Conservation (phyloP, 371 early-diverging fungal species). For the Mortierella sp. region DNA sequence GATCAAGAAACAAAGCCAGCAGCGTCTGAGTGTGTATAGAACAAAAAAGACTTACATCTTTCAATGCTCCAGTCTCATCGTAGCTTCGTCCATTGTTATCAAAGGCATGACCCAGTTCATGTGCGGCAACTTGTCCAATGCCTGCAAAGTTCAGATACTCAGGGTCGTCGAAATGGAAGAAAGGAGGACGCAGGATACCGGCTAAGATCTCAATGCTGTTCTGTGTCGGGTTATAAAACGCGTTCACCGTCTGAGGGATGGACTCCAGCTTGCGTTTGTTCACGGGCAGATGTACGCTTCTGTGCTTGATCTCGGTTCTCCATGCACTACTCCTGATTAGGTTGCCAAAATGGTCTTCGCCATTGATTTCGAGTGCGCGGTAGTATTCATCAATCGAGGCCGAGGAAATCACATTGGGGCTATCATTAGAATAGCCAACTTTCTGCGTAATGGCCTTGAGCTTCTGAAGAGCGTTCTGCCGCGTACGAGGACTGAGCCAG, state of each 20-base stretch:
- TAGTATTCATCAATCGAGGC: conserved; percentile 19
- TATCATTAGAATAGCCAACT: conserved; percentile 19
- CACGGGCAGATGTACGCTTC: conserved; percentile 1
- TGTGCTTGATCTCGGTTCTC: conserved; percentile 12
- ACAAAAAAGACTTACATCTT: conserved; percentile 10
- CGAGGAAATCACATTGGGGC: conserved; percentile 15
- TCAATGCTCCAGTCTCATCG: conserved; percentile 20
- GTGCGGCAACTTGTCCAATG: conserved; percentile 29
- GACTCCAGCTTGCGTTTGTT: conserved; percentile 9
- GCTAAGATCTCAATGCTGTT: conserved; percentile 36
- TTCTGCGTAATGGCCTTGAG: conserved; percentile 23
- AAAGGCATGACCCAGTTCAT: conserved; percentile 35
- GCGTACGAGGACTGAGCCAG: conserved; percentile 29
- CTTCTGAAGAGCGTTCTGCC: conserved; percentile 24
- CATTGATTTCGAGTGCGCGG: background rate
- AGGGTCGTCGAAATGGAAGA: conserved; percentile 22
- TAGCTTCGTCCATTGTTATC: conserved; percentile 23
- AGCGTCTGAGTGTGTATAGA: too few species aligned
- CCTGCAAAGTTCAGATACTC: conserved; percentile 43
- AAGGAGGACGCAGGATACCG: conserved; percentile 34
- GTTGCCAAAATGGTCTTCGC: conserved; percentile 36
- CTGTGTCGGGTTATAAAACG: conserved; percentile 28
- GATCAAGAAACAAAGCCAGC: too few species aligned
- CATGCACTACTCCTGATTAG: conserved; percentile 19
- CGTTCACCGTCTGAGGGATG: conserved; percentile 38